Base-by-base conservation (phyloP, 1,139 yeast species). In the Geotrichum citri-aurantii region DNA sequence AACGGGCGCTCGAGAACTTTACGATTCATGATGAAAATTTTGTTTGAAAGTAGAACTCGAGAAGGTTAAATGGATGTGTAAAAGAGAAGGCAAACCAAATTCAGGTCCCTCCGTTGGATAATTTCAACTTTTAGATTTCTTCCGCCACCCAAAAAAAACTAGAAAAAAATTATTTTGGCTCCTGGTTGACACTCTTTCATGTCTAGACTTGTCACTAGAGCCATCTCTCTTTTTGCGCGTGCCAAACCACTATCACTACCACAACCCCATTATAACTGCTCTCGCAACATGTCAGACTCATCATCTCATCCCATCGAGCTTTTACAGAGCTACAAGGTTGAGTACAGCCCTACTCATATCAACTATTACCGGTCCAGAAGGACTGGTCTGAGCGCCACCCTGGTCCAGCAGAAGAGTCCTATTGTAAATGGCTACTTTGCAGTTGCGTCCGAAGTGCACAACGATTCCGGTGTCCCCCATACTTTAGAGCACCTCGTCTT, bases 391-490 rank as follows among this genome's bases (percentile, higher is more conserved):
- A 95, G 88, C 70, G 74, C 92, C 40, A 86, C 88, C 7, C 81
- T 89, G 65, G 79, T 93, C 52, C 80, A 86, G 69, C 89, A 88
- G 68, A 86, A 91, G 19, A 85, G 96, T 1, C 98, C 99, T 1
- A 79, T 91, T 37, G 97, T 95, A 4, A 84, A 86, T 68, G 99
- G 99, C 12, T 88, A 87, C 70, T 91, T 95, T 71, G 95, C 97
- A 0, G 96, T 93, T 6, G 97, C 96, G 14, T 91, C 98, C 0
- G 98, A 93, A 70, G 88, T 90, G 58, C 77, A 79, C 31, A 83
- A 89, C 69, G 95, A 92, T 71, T 82, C 93, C 21, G 99, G 99
- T 5, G 83, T 88, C 60, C 99, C 99, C 2, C 99, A 95, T 69
- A 93, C 99, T 0, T 75, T 95, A 58, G 99, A 95, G 73, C 99